Conservation (phyloP, 2,329 filamentous ascomycete genomes). For the Scedosporium apiospermum region DNA sequence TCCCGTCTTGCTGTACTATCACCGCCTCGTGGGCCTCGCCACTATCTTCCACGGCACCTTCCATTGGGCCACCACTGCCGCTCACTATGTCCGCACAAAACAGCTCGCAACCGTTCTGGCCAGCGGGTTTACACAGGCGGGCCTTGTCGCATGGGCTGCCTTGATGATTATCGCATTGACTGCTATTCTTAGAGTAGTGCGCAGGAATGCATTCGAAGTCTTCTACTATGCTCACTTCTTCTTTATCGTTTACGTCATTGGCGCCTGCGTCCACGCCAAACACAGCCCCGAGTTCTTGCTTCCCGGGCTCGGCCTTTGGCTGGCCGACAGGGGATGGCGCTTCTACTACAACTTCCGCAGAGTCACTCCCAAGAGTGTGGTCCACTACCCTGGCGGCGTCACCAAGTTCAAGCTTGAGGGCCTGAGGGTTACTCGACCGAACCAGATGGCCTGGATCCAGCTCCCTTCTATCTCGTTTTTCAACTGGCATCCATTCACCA, state of each 20-base stretch:
- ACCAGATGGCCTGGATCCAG: conserved; percentile 16
- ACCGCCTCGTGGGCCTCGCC: conserved; percentile 14
- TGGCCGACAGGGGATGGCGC: conserved; percentile 13
- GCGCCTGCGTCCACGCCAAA: conserved; percentile 14
- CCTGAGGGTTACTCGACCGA: conserved; percentile 8
- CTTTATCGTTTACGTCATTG: conserved; percentile 15
- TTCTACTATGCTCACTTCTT: conserved; percentile 17
- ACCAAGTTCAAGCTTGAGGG: conserved; percentile 15
- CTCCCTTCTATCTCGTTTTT: conserved; percentile 12
- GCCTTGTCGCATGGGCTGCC: conserved; percentile 13
- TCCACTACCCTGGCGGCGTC: conserved; percentile 12
- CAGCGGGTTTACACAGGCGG: conserved; percentile 12
- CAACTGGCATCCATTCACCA: conserved; percentile 18
- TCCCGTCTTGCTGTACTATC: conserved; percentile 13
- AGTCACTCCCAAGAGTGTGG: conserved; percentile 8
- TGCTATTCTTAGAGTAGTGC: conserved; percentile 11
- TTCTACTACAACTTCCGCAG: conserved; percentile 12
- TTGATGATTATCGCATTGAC: conserved; percentile 14
- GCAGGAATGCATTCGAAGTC: conserved; percentile 13
- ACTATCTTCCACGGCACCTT: conserved; percentile 14
- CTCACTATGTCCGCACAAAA: conserved; percentile 13
- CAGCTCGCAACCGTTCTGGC: conserved; percentile 11
- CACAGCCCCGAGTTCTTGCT: conserved; percentile 15
- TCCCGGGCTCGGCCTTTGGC: conserved; percentile 14
- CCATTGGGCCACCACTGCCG: conserved; percentile 13